These are phyloP conservation scores for Sporothrix sp. DNA, from an alignment of 2,329 filamentous ascomycete genomes.

Conservation along the genomic window DNA sequence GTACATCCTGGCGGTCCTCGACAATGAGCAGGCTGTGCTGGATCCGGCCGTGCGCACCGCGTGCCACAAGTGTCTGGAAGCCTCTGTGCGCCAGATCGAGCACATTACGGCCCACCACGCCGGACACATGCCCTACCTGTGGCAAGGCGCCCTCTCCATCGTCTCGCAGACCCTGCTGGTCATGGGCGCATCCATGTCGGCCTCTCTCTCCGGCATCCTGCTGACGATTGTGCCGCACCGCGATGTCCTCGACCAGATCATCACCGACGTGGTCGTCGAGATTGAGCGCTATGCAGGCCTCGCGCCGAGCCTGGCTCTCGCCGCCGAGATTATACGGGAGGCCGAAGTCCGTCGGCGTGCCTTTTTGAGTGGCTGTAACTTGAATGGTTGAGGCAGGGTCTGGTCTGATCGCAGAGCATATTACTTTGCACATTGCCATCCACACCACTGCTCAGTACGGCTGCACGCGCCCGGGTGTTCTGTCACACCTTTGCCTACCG, in stretches of 20 bases:
- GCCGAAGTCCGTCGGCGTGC: conserved; percentile 62
- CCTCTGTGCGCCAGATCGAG: conserved; percentile 69
- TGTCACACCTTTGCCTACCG: too few relatives aligned
- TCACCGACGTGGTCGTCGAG: conserved; percentile 66
- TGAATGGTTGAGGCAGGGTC: not conserved
- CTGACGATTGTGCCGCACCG: conserved; percentile 44
- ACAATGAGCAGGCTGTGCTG: conserved; percentile 62
- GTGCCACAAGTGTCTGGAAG: conserved; percentile 73
- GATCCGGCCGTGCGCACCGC: conserved; percentile 66
- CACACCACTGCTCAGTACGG: not conserved
- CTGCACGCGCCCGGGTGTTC: too few relatives aligned
- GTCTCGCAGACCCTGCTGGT: conserved; percentile 72
- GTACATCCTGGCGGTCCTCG: conserved; percentile 69
- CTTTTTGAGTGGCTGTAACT: conserved; percentile 43
- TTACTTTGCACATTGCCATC: too few relatives aligned
- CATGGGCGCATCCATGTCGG: conserved; percentile 77
- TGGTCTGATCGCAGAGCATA: too few relatives aligned
- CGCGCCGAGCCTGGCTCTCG: conserved; percentile 64
- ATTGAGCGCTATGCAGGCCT: conserved; percentile 65
- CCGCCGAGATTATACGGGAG: conserved; percentile 72
- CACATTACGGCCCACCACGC: conserved; percentile 70
- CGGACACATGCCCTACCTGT: conserved; percentile 76
- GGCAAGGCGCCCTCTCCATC: conserved; percentile 75
- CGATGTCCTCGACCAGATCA: conserved; percentile 62
- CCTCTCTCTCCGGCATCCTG: conserved; percentile 58